phyloP scores from a whole-genome alignment of 805 yeast species.

The Metschnikowia colocasiae region DNA sequence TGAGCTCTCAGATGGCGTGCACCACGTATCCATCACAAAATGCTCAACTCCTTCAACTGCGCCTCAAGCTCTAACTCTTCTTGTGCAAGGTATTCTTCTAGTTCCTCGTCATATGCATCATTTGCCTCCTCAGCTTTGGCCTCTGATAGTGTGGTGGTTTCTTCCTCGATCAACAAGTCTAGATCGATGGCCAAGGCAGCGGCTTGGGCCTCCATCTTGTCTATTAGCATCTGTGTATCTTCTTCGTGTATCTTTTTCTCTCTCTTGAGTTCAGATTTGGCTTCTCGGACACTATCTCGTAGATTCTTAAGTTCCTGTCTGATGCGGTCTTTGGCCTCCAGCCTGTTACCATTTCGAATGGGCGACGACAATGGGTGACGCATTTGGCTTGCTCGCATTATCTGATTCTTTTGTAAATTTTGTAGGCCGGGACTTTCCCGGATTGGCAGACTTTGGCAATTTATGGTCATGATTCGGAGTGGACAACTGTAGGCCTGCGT shows the following conservation, averaged over 20 bases:
- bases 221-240: slow-evolving; percentile 4
- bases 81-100: slow-evolving; percentile 15
- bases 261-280: slow-evolving; percentile 10
- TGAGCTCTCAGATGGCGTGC: too few species aligned
- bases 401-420: slow-evolving; percentile 12
- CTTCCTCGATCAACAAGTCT: slow-evolving; percentile 11
- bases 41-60: slow-evolving; percentile 13
- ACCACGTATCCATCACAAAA: background rate
- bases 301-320: slow-evolving; percentile 9
- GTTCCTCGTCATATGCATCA: slow-evolving; percentile 11
- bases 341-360: background rate
- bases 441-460: slow-evolving; percentile 17
- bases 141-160: background rate
- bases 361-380: slow-evolving; percentile 20
- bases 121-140: background rate
- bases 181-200: slow-evolving; percentile 11
- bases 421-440: slow-evolving; percentile 6
- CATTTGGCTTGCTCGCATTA: slow-evolving; percentile 10
- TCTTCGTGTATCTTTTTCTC: slow-evolving; percentile 15
- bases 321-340: background rate
- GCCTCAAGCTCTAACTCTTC: slow-evolving; percentile 20
- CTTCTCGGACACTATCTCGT: slow-evolving; percentile 13
- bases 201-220: slow-evolving; percentile 12
- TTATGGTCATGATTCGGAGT: slow-evolving; percentile 1
- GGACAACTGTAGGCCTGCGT: background rate